A percentile compares a stretch with the other conserved stretches of the same genome.
These are phyloP conservation scores for Curvularia lunata DNA, from an alignment of 2,329 filamentous ascomycete species.

Conservation along the genomic window DNA sequence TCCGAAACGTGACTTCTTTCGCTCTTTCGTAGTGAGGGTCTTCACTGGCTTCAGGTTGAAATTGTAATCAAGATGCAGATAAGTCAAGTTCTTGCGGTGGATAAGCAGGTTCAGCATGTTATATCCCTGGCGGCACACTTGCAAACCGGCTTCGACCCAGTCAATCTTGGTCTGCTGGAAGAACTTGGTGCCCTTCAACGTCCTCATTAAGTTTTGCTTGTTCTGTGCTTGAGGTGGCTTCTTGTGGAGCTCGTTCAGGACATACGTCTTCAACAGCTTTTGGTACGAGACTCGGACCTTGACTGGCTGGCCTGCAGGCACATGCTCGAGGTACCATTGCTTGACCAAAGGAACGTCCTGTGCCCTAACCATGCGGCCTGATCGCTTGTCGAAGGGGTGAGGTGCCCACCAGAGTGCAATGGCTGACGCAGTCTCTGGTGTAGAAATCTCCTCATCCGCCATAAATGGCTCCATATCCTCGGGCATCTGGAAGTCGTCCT, in stretches of 20 bases:
- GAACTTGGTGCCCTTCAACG: conserved; percentile 95
- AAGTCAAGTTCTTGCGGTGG: conserved; percentile 97
- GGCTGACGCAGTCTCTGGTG: conserved; percentile 84
- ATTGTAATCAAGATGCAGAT: conserved; percentile 98
- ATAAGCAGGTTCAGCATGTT: conserved; percentile 99
- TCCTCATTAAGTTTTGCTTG: conserved; percentile 88
- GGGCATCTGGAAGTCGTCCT: conserved; percentile 83
- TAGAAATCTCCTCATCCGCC: conserved; percentile 86
- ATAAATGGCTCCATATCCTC: conserved; percentile 84
- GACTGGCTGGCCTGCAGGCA: conserved; percentile 86
- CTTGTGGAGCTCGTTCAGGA: conserved; percentile 95
- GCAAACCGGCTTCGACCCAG: conserved; percentile 98
- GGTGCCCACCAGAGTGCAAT: conserved; percentile 98
- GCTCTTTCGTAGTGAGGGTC: conserved; percentile 96
- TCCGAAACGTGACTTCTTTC: conserved; percentile 98
- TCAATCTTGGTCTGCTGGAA: conserved; percentile 99
- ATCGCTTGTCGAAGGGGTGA: conserved; percentile 91
- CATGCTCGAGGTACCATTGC: conserved; percentile 98
- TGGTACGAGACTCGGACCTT: conserved; percentile 99
- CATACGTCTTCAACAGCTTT: conserved; percentile 93
- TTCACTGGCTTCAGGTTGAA: conserved; percentile 99
- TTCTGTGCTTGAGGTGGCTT: conserved; percentile 94
- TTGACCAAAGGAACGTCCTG: conserved; percentile 97
- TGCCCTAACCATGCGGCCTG: conserved; percentile 93
- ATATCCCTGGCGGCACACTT: conserved; percentile 97